Conservation (phyloP, 2,329 filamentous ascomycete species). For the Fonsecaea erecta region DNA sequence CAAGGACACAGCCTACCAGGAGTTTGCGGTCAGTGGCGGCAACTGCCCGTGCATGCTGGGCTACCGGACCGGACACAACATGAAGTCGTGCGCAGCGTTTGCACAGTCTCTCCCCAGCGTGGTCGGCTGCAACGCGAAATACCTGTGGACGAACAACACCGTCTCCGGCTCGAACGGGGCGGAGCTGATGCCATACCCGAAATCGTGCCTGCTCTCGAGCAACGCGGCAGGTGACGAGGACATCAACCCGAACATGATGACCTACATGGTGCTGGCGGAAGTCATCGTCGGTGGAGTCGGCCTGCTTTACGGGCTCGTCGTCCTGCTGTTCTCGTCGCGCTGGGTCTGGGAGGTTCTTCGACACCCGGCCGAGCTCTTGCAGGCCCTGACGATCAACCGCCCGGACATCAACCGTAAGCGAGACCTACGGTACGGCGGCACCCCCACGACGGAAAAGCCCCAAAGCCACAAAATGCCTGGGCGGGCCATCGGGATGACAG, state of each 20-base stretch:
- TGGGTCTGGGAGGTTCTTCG: slow-evolving; percentile 16
- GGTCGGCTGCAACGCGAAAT: slow-evolving; percentile 18
- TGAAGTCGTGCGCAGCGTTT: slow-evolving; percentile 13
- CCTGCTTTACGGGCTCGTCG: slow-evolving; percentile 41
- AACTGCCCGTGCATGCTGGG: slow-evolving; percentile 23
- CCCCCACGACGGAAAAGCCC: background rate
- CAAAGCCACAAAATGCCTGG: slow-evolving; percentile 16
- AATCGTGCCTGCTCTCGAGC: slow-evolving; percentile 21
- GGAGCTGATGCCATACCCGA: slow-evolving; percentile 15
- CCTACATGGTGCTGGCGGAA: slow-evolving; percentile 44
- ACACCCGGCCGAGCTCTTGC: slow-evolving; percentile 16
- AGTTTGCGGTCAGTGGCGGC: slow-evolving; percentile 16
- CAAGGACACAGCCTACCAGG: slow-evolving; percentile 22
- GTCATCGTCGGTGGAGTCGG: slow-evolving; percentile 55
- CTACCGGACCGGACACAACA: slow-evolving; percentile 21
- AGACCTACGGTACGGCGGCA: background rate
- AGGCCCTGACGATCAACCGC: slow-evolving; percentile 6
- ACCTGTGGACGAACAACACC: slow-evolving; percentile 21
- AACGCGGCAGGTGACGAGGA: slow-evolving; percentile 3
- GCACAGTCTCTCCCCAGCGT: background rate
- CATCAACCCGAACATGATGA: slow-evolving; percentile 26
- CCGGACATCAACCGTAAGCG: background rate
- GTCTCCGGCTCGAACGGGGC: background rate
- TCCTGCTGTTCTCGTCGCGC: slow-evolving; percentile 20
- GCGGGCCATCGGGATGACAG: slow-evolving; percentile 22